Evolutionary conservation across 2,329 filamentous ascomycete genomes (phyloP).

Genomic region (Fusarium palustre): DNA sequence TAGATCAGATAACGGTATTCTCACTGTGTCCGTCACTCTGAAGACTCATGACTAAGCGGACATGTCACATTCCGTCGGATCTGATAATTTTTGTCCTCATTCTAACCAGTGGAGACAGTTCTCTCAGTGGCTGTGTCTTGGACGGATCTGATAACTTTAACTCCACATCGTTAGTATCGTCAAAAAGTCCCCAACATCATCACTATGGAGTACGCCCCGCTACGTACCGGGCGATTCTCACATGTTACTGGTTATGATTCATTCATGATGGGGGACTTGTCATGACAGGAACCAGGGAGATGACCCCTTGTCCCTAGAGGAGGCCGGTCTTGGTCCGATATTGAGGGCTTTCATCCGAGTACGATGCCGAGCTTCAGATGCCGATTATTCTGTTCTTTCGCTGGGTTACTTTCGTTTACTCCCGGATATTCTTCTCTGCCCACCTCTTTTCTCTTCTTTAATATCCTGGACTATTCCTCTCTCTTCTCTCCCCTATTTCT

Average conservation of each 20-base stretch:
- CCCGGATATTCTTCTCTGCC: slow-evolving; percentile 15
- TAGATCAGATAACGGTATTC: slow-evolving; percentile 36
- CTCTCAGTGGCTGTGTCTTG: slow-evolving; percentile 31
- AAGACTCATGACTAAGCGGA: slow-evolving; percentile 11
- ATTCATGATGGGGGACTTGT: slow-evolving; percentile 25
- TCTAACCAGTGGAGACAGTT: slow-evolving; percentile 1
- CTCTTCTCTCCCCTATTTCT: slow-evolving; percentile 7
- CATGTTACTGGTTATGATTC: slow-evolving; percentile 25
- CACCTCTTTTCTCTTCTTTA: not conserved
- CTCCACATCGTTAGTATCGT: slow-evolving; percentile 39
- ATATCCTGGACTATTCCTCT: slow-evolving; percentile 7
- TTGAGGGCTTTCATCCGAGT: slow-evolving; percentile 16
- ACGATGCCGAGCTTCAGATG: slow-evolving; percentile 26
- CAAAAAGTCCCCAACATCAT: slow-evolving; percentile 29
- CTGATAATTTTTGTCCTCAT: slow-evolving; percentile 14
- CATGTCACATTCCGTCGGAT: slow-evolving; percentile 1
- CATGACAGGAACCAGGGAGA: slow-evolving; percentile 7
- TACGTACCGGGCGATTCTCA: slow-evolving; percentile 1
- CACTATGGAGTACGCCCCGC: slow-evolving; percentile 38
- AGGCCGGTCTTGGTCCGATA: slow-evolving; percentile 32
- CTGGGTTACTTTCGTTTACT: slow-evolving; percentile 16
- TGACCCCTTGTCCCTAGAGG: slow-evolving; percentile 9
- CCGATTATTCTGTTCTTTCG: slow-evolving; percentile 22
- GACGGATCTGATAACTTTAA: slow-evolving; percentile 51
- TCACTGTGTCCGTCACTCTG: slow-evolving; percentile 7